Conservation (phyloP, 2,329 filamentous ascomycete genomes). For the Paecilomyces fulvus region DNA sequence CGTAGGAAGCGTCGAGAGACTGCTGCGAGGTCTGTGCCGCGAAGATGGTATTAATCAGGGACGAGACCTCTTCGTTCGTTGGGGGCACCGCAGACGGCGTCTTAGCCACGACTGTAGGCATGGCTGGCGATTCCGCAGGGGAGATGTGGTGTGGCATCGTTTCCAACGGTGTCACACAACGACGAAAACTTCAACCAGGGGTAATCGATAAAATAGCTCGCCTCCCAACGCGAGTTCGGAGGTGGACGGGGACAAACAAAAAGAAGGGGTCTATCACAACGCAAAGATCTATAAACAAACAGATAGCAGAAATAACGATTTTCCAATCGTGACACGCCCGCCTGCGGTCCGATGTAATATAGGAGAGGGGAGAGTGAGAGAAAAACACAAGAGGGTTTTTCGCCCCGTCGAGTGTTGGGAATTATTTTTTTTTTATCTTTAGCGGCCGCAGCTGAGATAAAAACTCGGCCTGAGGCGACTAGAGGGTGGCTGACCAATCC, state of each 20-base stretch:
- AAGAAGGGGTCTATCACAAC: background rate
- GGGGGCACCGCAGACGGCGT: conserved; percentile 43
- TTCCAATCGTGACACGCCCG: background rate
- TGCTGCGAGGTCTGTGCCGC: conserved; percentile 58
- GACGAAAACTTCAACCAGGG: conserved; percentile 1
- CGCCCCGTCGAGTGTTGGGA: background rate
- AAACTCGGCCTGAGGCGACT: background rate
- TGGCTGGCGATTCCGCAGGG: conserved; percentile 30
- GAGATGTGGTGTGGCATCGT: conserved; percentile 43
- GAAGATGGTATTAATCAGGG: conserved; percentile 60
- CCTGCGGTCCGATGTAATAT: background rate
- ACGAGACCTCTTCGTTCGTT: conserved; percentile 56
- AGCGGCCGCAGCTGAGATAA: background rate
- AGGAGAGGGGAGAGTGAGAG: background rate
- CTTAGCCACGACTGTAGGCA: conserved; percentile 43
- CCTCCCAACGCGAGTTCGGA: background rate
- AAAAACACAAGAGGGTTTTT: background rate
- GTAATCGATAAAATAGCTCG: background rate
- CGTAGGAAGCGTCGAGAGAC: conserved; percentile 61
- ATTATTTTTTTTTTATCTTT: conserved; percentile 1
- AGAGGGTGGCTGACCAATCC: background rate
- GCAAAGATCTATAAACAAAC: background rate
- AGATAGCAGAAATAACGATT: background rate
- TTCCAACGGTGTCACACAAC: background rate
- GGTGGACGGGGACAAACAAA: background rate